Conservation (phyloP, 108 stramenopile genomes). For the Nitzschia sp. region DNA sequence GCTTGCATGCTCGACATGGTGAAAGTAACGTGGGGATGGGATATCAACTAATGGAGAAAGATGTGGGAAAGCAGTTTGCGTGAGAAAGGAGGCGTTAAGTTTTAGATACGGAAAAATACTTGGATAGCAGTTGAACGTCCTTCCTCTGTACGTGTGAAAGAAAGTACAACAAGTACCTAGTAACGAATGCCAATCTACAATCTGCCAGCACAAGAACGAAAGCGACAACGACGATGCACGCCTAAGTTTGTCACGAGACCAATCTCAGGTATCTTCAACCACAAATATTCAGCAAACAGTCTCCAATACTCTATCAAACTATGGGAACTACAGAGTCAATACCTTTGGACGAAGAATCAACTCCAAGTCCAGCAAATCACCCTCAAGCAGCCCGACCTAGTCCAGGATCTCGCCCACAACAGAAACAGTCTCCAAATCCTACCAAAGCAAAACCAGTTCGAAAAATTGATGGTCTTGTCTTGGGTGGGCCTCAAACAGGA, state of each 20-base stretch:
- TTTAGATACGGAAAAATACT: too few species aligned
- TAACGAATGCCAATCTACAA: neutral
- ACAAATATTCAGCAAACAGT: too few species aligned
- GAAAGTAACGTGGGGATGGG: neutral
- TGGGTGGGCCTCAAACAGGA: conserved; percentile 50
- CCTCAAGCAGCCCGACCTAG: neutral
- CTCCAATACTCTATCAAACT: neutral
- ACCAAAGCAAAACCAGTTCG: conserved; percentile 13
- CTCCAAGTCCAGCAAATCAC: neutral
- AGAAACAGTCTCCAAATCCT: neutral
- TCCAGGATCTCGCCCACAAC: neutral
- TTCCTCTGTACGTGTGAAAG: neutral
- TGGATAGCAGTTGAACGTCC: neutral
- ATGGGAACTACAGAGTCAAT: conserved; percentile 50
- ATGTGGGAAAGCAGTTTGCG: neutral
- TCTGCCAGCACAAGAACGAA: too few species aligned
- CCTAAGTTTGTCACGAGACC: too few species aligned
- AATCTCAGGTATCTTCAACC: too few species aligned
- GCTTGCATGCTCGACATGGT: conserved; percentile 71
- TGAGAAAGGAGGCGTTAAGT: too few species aligned
- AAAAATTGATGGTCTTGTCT: conserved; percentile 29
- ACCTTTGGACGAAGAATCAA: conserved; percentile 18
- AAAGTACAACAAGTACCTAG: neutral
- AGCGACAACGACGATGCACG: too few species aligned
- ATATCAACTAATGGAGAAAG: neutral